Evolutionary conservation across 2,329 filamentous ascomycete genomes (phyloP), one percentile per base, ranked within the genome.

Genomic region (Coniochaeta pulveracea): DNA sequence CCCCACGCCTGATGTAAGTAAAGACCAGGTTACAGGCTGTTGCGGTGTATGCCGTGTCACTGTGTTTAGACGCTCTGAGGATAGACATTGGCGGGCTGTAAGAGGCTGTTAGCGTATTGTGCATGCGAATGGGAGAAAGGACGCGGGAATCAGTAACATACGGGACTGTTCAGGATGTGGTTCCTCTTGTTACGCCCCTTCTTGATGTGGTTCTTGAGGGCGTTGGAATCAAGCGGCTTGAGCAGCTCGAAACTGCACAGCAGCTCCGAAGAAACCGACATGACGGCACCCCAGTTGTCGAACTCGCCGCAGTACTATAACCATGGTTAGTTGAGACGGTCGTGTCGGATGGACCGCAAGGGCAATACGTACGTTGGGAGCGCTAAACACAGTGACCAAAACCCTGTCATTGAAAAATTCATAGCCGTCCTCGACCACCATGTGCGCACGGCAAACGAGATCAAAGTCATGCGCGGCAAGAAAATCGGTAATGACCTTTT

Each of bases 401-500:
- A 95, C 82, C 37, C 91, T 73, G 54, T 98, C 91, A 40, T 84
- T 93, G 57, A 96, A 98, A 58, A 98, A 98, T 51, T 98, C 91
- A 58, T 98, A 98, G 9, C 91, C 91, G 53, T 98, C 91, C 57
- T 98, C 91, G 15, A 98, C 91, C 34, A 98, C 91, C 91, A 96
- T 96, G 61, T 98, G 91, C 31, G 91, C 91, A 44, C 91, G 80
- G 55, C 91, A 98, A 34, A 98, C 89, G 33, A 98, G 65, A 56
- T 98, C 91, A 54, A 98, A 96, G 58, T 98, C 91, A 54, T 98
- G 91, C 36, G 83, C 76, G 38, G 86, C 80, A 42, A 98, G 63
- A 55, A 98, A 98, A 47, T 96, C 86, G 55, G 88, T 88, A 41
- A 98, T 96, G 43, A 98, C 89, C 51, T 93, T 91, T 59, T 96